Percentiles rank a stretch among this genome's conserved stretches.
phyloP scores from a whole-genome alignment of 139 green algal species.

The Nannochloris sp. region DNA sequence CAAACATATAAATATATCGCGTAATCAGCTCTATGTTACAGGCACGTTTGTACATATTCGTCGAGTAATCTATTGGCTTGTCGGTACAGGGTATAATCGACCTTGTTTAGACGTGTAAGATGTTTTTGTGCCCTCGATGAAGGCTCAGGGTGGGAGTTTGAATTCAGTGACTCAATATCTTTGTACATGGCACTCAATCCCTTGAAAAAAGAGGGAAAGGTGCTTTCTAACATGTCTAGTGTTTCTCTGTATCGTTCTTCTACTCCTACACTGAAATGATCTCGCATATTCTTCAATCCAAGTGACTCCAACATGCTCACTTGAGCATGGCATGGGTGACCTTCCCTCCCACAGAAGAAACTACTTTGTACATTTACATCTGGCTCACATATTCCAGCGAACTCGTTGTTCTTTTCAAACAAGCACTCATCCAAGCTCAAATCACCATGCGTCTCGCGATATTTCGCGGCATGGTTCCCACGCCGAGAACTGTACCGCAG shows the following conservation, averaged over 20 bases:
- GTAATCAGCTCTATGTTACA: neutral
- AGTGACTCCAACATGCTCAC: neutral
- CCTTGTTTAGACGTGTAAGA: neutral
- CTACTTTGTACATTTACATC: neutral
- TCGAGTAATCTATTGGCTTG: neutral
- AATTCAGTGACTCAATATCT: neutral
- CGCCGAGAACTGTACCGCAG: neutral
- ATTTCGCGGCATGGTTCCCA: neutral
- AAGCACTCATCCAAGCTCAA: constrained; percentile 8
- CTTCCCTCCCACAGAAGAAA: constrained; percentile 8
- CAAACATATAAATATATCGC: constrained; percentile 29
- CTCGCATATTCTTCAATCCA: constrained; percentile 3
- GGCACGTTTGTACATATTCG: neutral
- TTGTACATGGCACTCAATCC: neutral
- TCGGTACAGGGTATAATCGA: neutral
- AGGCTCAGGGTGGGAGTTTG: neutral
- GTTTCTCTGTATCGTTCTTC: neutral
- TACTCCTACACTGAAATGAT: constrained; percentile 7
- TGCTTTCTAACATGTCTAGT: neutral
- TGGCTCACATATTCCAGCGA: neutral
- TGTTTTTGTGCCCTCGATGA: neutral
- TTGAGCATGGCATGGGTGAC: neutral
- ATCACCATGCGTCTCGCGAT: neutral
- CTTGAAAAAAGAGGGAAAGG: constrained; percentile 6
- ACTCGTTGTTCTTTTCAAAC: neutral